Conservation (phyloP, 768 basidiomycete species). For the Boletus patriciae region DNA sequence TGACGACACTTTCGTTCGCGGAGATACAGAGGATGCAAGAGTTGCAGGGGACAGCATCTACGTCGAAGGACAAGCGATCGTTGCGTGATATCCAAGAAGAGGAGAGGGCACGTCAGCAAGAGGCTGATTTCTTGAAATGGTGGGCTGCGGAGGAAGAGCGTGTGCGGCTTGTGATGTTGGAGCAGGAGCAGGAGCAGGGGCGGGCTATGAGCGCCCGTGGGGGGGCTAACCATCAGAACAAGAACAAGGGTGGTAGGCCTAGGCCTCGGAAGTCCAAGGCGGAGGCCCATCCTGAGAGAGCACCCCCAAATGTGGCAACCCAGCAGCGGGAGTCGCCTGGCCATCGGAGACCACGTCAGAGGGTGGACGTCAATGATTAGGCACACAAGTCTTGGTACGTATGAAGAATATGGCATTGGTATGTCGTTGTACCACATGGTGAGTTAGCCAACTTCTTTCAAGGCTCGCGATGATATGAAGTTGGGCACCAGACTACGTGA, state of each 20-base stretch:
- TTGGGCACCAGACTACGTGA: neutral
- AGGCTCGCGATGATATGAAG: neutral
- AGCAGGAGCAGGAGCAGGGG: neutral
- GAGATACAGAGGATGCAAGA: slow-evolving; percentile 85
- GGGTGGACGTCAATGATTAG: neutral
- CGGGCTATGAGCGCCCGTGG: neutral
- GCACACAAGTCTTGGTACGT: neutral
- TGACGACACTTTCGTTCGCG: slow-evolving; percentile 56
- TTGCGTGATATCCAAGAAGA: slow-evolving; percentile 86
- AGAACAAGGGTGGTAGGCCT: slow-evolving; percentile 5
- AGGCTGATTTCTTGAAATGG: slow-evolving; percentile 85
- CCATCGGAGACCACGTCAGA: neutral
- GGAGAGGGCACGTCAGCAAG: slow-evolving; percentile 62
- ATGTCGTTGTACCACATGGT: neutral
- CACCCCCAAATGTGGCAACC: neutral
- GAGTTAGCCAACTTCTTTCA: neutral
- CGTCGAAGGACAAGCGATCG: slow-evolving; percentile 56
- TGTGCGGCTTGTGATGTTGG: slow-evolving; percentile 49
- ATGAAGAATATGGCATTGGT: slow-evolving; percentile 2
- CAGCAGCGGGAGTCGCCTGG: slow-evolving; percentile 3
- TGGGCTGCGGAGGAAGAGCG: slow-evolving; percentile 84
- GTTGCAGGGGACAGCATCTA: slow-evolving; percentile 43
- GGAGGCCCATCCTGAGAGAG: neutral
- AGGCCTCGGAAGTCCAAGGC: slow-evolving; percentile 11
- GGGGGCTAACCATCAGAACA: neutral